These are phyloP conservation scores for Pseudevernia furfuracea DNA, from an alignment of 495 filamentous ascomycete genomes.

Conservation along the genomic window DNA sequence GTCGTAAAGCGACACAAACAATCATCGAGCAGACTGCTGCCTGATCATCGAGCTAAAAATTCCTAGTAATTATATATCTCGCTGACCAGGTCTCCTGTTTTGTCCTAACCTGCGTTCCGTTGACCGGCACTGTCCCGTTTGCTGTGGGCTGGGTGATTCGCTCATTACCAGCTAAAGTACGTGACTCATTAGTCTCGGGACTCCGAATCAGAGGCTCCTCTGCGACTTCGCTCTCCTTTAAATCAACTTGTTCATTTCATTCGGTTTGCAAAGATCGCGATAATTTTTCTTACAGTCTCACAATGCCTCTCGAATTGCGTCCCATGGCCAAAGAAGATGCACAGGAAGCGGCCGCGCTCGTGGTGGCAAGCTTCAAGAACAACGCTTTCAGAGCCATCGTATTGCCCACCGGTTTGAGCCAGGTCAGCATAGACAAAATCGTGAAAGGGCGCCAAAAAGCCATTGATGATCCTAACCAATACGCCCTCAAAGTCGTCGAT, in stretches of 20 bases:
- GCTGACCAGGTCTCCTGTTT: neutral
- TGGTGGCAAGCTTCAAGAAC: neutral
- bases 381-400: constrained; percentile 5
- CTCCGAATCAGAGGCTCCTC: neutral
- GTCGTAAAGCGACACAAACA: neutral
- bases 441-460: neutral
- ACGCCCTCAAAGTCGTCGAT: constrained; percentile 9
- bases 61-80: neutral
- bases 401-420: neutral
- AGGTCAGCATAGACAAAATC: neutral
- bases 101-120: neutral
- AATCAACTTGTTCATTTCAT: neutral
- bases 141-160: neutral
- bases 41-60: neutral
- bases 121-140: neutral
- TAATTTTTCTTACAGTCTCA: neutral
- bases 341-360: neutral
- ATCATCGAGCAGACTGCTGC: neutral
- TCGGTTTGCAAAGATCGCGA: neutral
- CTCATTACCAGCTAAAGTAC: neutral
- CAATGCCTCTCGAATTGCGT: constrained; percentile 11
- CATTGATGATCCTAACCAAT: constrained; percentile 8
- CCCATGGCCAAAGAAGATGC: constrained; percentile 10
- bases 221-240: neutral
- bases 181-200: neutral